These are phyloP conservation scores for Clohesyomyces aquaticus DNA, from an alignment of 495 filamentous ascomycete species.

Conservation along the genomic window DNA sequence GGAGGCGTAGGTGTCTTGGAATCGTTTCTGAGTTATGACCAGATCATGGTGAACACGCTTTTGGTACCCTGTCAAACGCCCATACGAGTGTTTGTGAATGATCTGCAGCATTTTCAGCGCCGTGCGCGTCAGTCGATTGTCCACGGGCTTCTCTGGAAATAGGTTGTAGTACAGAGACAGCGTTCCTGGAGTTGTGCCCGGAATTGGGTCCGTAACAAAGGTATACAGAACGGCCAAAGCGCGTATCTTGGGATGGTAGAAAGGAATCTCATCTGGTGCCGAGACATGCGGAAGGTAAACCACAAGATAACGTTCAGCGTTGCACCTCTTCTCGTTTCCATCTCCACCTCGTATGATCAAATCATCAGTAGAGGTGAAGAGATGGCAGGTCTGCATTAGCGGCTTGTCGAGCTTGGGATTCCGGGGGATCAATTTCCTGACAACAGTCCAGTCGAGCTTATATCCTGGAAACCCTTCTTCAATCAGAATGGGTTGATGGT, in stretches of 20 bases:
- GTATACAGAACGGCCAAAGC: conserved; percentile 75
- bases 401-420: conserved; percentile 74
- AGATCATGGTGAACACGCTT: conserved; percentile 79
- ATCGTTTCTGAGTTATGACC: conserved; percentile 68
- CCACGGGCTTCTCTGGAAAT: conserved; percentile 53
- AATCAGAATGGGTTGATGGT: conserved; percentile 48
- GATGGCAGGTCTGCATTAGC: conserved; percentile 78
- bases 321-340: conserved; percentile 12
- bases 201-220: conserved; percentile 47
- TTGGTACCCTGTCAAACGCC: conserved; percentile 62
- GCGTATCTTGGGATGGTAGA: conserved; percentile 79
- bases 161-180: conserved; percentile 71
- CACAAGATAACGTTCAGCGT: conserved; percentile 58
- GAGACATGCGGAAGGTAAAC: conserved; percentile 77
- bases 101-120: conserved; percentile 69
- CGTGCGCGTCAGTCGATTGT: conserved; percentile 67
- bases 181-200: conserved; percentile 45
- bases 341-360: conserved; percentile 26
- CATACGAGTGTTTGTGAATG: conserved; percentile 76
- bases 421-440: conserved; percentile 77
- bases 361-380: conserved; percentile 51
- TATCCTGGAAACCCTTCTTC: conserved; percentile 54
- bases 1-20: conserved; percentile 80
- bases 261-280: conserved; percentile 67
- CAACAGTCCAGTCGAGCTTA: conserved; percentile 60